A percentile compares a stretch with the other conserved stretches of the same genome.
Evolutionary conservation across 2,329 filamentous ascomycete species (phyloP).

Genomic region (Exophiala alcalophila): DNA sequence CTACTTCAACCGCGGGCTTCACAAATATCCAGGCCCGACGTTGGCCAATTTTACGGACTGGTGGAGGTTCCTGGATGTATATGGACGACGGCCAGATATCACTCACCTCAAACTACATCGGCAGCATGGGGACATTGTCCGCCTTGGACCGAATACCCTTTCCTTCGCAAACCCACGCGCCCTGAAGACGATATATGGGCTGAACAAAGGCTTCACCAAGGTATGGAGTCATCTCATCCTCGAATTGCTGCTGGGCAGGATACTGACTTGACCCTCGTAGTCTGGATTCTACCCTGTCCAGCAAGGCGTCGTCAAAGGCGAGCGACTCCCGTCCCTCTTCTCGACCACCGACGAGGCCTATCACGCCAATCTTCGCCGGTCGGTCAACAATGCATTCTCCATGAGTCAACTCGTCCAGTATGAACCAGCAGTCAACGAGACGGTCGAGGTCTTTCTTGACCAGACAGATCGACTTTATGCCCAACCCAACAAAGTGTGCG

Average conservation of each 20-base stretch:
- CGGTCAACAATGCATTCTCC: slow-evolving; percentile 68
- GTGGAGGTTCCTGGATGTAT: slow-evolving; percentile 72
- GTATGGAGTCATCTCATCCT: slow-evolving; percentile 44
- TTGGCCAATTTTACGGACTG: slow-evolving; percentile 67
- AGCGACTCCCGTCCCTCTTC: slow-evolving; percentile 69
- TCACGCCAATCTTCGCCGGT: slow-evolving; percentile 70
- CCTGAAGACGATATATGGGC: slow-evolving; percentile 72
- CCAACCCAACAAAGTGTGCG: slow-evolving; percentile 25
- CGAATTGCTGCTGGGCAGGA: background rate
- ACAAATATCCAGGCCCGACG: slow-evolving; percentile 65
- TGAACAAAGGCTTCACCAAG: slow-evolving; percentile 79
- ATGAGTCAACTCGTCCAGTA: slow-evolving; percentile 29
- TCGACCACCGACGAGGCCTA: slow-evolving; percentile 70
- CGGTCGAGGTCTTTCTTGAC: slow-evolving; percentile 66
- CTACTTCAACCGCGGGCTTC: slow-evolving; percentile 30
- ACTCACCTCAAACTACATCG: slow-evolving; percentile 67
- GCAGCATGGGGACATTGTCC: slow-evolving; percentile 70
- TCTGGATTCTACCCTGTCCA: slow-evolving; percentile 80
- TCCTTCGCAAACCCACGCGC: slow-evolving; percentile 72
- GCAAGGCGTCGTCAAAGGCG: slow-evolving; percentile 67
- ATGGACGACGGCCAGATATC: slow-evolving; percentile 60
- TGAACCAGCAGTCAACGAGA: slow-evolving; percentile 75
- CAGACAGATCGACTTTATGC: slow-evolving; percentile 59
- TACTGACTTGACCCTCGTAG: slow-evolving; percentile 39
- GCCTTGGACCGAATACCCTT: slow-evolving; percentile 69